Conservation (phyloP, 305 asterid genomes). For the Solanum hybrid region DNA sequence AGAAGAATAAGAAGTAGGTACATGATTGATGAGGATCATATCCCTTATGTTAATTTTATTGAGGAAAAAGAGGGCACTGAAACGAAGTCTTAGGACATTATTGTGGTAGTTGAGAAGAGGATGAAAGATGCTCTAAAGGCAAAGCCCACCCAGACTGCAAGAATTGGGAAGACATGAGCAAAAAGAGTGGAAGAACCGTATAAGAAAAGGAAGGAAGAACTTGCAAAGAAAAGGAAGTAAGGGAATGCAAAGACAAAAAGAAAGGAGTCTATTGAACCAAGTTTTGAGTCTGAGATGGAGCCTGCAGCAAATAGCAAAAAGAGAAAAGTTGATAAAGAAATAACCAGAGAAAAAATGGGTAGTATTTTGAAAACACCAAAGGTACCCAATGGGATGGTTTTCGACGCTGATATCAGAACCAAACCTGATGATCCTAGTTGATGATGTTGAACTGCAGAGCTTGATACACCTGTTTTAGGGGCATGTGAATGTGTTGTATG, state of each 20-base stretch:
- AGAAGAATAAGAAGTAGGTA: neutral
- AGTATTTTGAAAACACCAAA: neutral
- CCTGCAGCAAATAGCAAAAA: neutral
- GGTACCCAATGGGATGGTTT: neutral
- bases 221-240: neutral
- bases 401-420: no score
- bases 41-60: neutral
- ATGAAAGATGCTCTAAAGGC: neutral
- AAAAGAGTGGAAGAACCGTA: neutral
- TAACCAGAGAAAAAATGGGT: neutral
- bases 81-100: no score
- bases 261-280: neutral
- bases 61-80: neutral
- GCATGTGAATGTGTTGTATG: neutral
- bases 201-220: neutral
- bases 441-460: no score
- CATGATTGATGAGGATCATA: neutral
- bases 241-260: neutral
- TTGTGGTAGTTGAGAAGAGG: neutral
- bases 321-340: neutral
- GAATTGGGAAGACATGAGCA: neutral
- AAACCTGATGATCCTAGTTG: neutral
- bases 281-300: neutral
- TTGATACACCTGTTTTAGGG: neutral
- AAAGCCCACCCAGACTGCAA: neutral